Percentiles rank a stretch among this genome's conserved stretches.
Conservation (phyloP, 2,329 filamentous ascomycete genomes). For the Fusarium penzigii region DNA sequence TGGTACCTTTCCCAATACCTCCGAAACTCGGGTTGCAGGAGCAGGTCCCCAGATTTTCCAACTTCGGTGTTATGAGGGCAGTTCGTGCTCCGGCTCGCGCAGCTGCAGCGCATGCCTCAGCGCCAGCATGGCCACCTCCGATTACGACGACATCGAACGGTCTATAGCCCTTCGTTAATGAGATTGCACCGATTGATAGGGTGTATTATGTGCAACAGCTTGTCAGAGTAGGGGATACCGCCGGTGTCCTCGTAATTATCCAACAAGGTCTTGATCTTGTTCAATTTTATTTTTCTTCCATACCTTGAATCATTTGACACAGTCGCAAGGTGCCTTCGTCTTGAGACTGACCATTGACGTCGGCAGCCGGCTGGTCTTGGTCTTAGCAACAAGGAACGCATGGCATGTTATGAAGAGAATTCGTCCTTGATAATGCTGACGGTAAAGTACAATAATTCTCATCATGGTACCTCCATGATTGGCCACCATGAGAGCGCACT, state of each 20-base stretch:
- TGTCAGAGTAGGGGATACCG: neutral
- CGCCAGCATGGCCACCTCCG: conserved; percentile 92
- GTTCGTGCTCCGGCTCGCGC: conserved; percentile 87
- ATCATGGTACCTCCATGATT: neutral
- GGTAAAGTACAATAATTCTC: conserved; percentile 4
- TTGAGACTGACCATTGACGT: conserved; percentile 14
- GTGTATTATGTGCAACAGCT: neutral
- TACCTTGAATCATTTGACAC: conserved; percentile 34
- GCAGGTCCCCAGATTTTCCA: conserved; percentile 89
- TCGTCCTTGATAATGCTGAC: conserved; percentile 11
- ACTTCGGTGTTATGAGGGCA: conserved; percentile 82
- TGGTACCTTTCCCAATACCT: conserved; percentile 97
- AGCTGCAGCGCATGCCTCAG: conserved; percentile 89
- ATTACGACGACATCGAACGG: conserved; percentile 93
- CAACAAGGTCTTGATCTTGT: neutral
- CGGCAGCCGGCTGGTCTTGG: conserved; percentile 21
- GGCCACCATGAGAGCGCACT: neutral
- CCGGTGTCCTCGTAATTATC: no score
- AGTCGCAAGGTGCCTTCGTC: conserved; percentile 32
- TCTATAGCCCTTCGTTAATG: conserved; percentile 40
- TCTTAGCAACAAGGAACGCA: conserved; percentile 29
- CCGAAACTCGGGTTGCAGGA: conserved; percentile 97
- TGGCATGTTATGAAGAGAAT: conserved; percentile 27
- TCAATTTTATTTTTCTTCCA: neutral
- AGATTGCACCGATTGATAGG: conserved; percentile 2